phyloP scores from a whole-genome alignment of 2,329 filamentous ascomycete species.

The Fusarium dlaminii region DNA sequence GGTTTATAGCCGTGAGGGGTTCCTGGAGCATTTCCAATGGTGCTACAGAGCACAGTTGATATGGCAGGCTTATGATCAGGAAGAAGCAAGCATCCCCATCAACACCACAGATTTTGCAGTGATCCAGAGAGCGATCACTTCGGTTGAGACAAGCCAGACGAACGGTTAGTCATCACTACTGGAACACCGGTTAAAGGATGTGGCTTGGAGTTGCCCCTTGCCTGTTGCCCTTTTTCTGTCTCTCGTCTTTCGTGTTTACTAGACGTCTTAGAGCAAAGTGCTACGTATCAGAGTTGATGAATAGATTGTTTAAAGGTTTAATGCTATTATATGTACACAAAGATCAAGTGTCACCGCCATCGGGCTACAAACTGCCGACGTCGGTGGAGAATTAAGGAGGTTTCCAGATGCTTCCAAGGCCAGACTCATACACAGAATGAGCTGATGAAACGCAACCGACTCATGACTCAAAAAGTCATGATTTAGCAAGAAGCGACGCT shows the following conservation, averaged over 20 bases:
- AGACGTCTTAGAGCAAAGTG: neutral
- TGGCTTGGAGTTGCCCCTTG: neutral
- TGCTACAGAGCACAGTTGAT: neutral
- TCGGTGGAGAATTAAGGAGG: accelerated
- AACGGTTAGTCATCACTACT: neutral
- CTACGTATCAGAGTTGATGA: neutral
- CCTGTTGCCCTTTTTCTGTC: neutral
- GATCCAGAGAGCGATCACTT: neutral
- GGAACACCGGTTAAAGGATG: neutral
- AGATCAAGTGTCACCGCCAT: neutral
- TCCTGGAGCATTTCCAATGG: neutral
- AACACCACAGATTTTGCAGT: accelerated
- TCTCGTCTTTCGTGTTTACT: neutral
- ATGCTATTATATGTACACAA: neutral
- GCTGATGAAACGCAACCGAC: accelerated
- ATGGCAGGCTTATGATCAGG: neutral
- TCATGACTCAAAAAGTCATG: accelerated
- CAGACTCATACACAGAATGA: neutral
- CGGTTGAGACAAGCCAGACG: accelerated
- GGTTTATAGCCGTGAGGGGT: neutral
- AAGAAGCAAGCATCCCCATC: neutral
- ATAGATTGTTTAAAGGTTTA: neutral
- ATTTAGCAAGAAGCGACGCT: slow-evolving; percentile 33
- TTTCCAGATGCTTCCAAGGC: neutral
- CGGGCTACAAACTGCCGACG: accelerated